phyloP scores from a whole-genome alignment of 805 yeast species.

The Hanseniaspora occidentalis region DNA sequence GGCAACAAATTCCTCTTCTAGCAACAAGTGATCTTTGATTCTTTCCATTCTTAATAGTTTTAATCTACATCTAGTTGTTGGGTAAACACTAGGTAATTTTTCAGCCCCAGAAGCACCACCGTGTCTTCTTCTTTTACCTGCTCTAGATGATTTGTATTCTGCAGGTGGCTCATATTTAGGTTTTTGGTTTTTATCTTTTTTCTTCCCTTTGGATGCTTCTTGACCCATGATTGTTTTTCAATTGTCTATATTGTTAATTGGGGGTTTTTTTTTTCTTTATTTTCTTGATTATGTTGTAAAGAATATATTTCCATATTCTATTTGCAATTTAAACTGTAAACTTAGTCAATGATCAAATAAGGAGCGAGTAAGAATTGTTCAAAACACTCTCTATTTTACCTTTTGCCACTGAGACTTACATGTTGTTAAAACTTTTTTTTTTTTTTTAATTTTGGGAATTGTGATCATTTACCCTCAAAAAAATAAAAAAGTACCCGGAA shows the following conservation, averaged over 20 bases:
- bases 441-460: too few species aligned
- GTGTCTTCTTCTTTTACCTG: slow-evolving; percentile 64
- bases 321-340: too few species aligned
- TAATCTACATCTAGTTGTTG: slow-evolving; percentile 87
- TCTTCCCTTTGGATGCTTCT: slow-evolving; percentile 31
- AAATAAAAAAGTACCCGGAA: background rate
- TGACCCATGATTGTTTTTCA: slow-evolving; percentile 20
- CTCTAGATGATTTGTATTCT: slow-evolving; percentile 78
- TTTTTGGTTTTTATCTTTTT: slow-evolving; percentile 65
- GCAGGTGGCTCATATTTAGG: slow-evolving; percentile 99
- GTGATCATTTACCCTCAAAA: background rate
- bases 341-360: slow-evolving; percentile 1
- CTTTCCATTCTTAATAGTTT: slow-evolving; percentile 87
- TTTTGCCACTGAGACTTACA: background rate
- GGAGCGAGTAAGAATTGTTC: background rate
- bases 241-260: background rate
- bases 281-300: slow-evolving; percentile 19
- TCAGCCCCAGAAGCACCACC: slow-evolving; percentile 72
- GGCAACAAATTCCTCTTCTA: slow-evolving; percentile 92
- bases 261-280: background rate
- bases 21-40: slow-evolving; percentile 85
- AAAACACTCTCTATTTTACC: background rate
- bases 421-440: too few species aligned
- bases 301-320: background rate
- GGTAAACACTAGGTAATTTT: slow-evolving; percentile 77